Percentiles rank a stretch among this genome's conserved stretches.
Conservation (phyloP, 2,329 filamentous ascomycete genomes). For the Mollisia scopiformis region DNA sequence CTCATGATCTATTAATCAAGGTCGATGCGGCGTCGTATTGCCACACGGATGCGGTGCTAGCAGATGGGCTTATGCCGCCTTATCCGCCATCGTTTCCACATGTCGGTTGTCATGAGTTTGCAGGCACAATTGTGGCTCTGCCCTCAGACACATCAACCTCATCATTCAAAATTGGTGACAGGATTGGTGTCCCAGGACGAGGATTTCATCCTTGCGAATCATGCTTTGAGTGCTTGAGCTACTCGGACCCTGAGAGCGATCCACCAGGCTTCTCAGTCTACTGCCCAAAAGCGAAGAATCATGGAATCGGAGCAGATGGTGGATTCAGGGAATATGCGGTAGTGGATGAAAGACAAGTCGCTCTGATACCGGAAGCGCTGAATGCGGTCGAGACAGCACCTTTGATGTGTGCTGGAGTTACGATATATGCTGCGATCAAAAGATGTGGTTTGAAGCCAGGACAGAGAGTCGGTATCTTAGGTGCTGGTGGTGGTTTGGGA, state of each 20-base stretch:
- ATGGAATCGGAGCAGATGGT: conserved; percentile 28
- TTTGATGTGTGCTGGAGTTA: conserved; percentile 76
- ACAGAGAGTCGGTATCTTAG: conserved; percentile 67
- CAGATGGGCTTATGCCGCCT: conserved; percentile 38
- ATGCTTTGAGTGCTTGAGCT: conserved; percentile 45
- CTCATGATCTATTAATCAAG: conserved; percentile 46
- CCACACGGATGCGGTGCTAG: conserved; percentile 12
- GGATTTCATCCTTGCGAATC: conserved; percentile 44
- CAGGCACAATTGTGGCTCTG: conserved; percentile 43
- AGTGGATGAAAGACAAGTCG: conserved; percentile 48
- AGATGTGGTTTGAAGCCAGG: conserved; percentile 54
- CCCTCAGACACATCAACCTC: conserved; percentile 16
- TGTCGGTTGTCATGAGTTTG: conserved; percentile 49
- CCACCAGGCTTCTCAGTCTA: conserved; percentile 44
- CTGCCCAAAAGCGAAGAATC: conserved; percentile 32
- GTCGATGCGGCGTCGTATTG: conserved; percentile 49
- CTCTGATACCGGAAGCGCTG: conserved; percentile 54
- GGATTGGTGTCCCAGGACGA: conserved; percentile 45
- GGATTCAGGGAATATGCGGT: conserved; percentile 47
- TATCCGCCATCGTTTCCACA: conserved; percentile 47
- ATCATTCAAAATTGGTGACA: conserved; percentile 27
- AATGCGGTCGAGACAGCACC: conserved; percentile 57
- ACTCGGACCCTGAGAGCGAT: conserved; percentile 34
- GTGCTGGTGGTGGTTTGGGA: conserved; percentile 65
- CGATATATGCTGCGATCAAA: conserved; percentile 68